These are phyloP conservation scores for Rhizomucor miehei DNA, from an alignment of 371 early-diverging fungal species.

Conservation along the genomic window DNA sequence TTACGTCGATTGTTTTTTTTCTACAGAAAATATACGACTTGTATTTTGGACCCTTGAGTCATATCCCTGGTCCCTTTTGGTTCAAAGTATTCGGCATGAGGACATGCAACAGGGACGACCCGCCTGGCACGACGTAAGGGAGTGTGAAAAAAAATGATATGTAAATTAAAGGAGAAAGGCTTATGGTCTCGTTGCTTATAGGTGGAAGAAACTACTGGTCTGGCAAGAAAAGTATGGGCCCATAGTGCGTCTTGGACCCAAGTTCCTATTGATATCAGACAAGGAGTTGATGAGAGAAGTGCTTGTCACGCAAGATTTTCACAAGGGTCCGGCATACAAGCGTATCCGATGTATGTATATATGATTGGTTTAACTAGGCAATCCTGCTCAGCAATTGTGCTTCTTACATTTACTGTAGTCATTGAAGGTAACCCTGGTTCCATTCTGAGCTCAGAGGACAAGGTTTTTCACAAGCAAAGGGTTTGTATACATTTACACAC, in stretches of 20 bases:
- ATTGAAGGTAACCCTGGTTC: neutral
- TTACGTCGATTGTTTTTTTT: neutral
- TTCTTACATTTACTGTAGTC: neutral
- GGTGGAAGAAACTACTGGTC: conserved; percentile 1
- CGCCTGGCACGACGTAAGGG: neutral
- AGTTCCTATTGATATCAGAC: conserved; percentile 12
- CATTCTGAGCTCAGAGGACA: neutral
- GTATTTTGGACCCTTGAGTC: conserved; percentile 4
- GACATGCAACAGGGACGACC: neutral
- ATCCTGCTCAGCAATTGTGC: too few relatives aligned
- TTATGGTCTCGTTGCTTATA: too few relatives aligned
- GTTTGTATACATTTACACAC: neutral
- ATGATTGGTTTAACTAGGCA: too few relatives aligned
- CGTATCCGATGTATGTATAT: neutral
- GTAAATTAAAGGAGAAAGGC: neutral
- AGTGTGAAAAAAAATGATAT: too few relatives aligned
- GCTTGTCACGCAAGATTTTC: conserved; percentile 9
- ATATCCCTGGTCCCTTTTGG: conserved; percentile 1
- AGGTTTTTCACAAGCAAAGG: conserved; percentile 2
- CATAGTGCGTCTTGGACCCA: conserved; percentile 11
- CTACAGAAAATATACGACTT: conserved; percentile 7
- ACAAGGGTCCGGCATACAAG: conserved; percentile 4
- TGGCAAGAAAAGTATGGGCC: conserved; percentile 18
- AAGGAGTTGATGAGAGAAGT: conserved; percentile 25
- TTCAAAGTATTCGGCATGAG: neutral